Evolutionary conservation across 768 basidiomycete genomes (phyloP), one percentile per base, ranked within the genome.

Genomic region (Lactarius sp.): DNA sequence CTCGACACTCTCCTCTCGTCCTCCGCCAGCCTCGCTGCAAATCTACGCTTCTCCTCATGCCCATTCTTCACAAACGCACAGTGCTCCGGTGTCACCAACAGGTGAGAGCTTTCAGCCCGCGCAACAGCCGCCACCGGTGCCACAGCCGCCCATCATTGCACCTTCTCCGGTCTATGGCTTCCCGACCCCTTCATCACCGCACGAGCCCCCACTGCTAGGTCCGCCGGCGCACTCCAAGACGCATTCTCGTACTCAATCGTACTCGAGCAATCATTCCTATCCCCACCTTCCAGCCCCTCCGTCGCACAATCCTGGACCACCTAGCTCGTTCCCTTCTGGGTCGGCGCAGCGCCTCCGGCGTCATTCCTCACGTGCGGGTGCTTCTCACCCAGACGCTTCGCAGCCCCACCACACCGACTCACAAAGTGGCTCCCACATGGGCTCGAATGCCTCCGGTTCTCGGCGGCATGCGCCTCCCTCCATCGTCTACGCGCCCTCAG

Each of bases 401-500:
- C 62, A 62, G 42, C 20, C 36, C 2, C n/a, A 57, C 7, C 62
- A 36, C 10, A 5, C 41, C 1, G 63, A 60, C 39, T 59, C 58
- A 10, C 52, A 55, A 31, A 58, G n/a, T 6, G 12, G 62, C 22
- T 49, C 62, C 4, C 63, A 55, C 22, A 18, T 18, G 16, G 39
- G 58, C 39, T 42, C 55, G 14, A 51, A 50, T 8, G 50, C 41
- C 8, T 60, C 58, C 14, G 37, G 47, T 18, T 55, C 56, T 33
- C 60, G 64, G 14, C 60, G 56, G 14, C 66, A 53, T 14, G 27
- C 33, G 4, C 66, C 64, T 5, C 66, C 64, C 8, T 52, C 66
- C 27, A 68, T 66, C 42, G 36, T 67, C 34, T 65, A 67, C 20
- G 66, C 66, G 3, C 67, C 64, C 2, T 66, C 67, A 10, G 37